Evolutionary conservation across 176 grass and related monocot genomes (phyloP).

Genomic region (Carex scoparia): DNA sequence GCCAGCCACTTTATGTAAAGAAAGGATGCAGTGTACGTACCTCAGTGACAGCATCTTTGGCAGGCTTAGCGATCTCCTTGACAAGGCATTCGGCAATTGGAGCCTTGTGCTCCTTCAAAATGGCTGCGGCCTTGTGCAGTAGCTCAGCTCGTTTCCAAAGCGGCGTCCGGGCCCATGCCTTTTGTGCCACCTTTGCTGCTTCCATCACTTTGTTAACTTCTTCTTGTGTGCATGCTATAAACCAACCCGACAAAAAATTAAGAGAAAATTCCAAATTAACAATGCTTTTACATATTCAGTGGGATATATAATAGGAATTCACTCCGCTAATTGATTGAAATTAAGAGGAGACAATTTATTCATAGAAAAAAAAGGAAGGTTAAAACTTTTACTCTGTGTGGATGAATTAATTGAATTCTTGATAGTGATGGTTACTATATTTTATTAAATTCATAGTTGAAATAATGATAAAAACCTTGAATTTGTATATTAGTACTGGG

Average conservation of each 20-base stretch:
- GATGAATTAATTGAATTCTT: not conserved
- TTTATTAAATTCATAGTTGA: not conserved
- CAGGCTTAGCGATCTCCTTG: conserved; percentile 95
- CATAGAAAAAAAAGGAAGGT: not conserved
- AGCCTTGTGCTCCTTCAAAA: conserved; percentile 81
- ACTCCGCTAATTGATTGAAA: not conserved
- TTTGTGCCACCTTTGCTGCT: conserved; percentile 63
- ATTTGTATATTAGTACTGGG: not conserved
- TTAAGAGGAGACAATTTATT: not conserved
- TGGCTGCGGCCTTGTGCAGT: conserved; percentile 84
- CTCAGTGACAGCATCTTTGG: conserved; percentile 90
- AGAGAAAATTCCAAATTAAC: not conserved
- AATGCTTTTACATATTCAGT: not conserved
- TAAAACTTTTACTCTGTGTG: too few species aligned
- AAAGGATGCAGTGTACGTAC: conserved; percentile 43
- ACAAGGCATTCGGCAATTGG: conserved; percentile 82
- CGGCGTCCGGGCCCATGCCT: conserved; percentile 67
- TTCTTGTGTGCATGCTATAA: conserved; percentile 88
- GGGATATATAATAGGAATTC: too few species aligned
- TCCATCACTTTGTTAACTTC: conserved; percentile 99
- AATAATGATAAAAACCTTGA: not conserved
- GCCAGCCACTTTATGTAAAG: not conserved
- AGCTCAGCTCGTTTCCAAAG: conserved; percentile 93
- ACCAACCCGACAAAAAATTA: not conserved
- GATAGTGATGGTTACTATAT: not conserved